A percentile compares a stretch with the other conserved stretches of the same genome.
Evolutionary conservation across 441 rosid genomes (phyloP).

Genomic region (Populus hybrid): DNA sequence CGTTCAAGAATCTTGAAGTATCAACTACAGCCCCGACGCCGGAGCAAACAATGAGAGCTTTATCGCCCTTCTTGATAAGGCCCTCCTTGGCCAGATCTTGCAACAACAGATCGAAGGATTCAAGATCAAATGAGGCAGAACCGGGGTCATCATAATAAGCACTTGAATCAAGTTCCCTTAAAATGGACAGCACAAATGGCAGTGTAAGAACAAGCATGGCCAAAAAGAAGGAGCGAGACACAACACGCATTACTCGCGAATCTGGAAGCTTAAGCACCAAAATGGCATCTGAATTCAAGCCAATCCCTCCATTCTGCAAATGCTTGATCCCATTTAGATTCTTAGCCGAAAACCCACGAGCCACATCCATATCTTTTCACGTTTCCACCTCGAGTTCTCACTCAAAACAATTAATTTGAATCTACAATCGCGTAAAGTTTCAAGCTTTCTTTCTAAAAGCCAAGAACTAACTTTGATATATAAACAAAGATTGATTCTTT

Average conservation of each 20-base stretch:
- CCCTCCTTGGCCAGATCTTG: slow-evolving; percentile 58
- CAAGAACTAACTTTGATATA: background rate
- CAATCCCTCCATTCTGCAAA: slow-evolving; percentile 17
- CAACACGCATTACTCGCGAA: slow-evolving; percentile 32
- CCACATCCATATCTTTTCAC: slow-evolving; percentile 22
- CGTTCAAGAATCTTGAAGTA: slow-evolving; percentile 26
- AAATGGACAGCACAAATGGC: slow-evolving; percentile 29
- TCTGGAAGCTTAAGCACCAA: slow-evolving; percentile 44
- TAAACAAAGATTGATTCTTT: background rate
- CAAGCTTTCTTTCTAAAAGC: slow-evolving; percentile 23
- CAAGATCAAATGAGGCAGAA: background rate
- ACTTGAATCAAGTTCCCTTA: slow-evolving; percentile 22
- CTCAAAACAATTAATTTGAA: background rate
- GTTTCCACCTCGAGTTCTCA: background rate
- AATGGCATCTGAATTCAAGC: slow-evolving; percentile 23
- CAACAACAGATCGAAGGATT: slow-evolving; percentile 29
- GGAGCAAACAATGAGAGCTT: slow-evolving; percentile 36
- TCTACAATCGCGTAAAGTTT: slow-evolving; percentile 4
- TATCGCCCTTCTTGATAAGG: slow-evolving; percentile 37
- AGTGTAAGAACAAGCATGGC: slow-evolving; percentile 35
- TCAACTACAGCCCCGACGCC: slow-evolving; percentile 18
- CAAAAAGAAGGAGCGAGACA: slow-evolving; percentile 44
- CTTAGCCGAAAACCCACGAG: slow-evolving; percentile 20
- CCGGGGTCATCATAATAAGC: background rate
- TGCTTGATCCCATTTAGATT: slow-evolving; percentile 18